Conservation (phyloP, 192 early-diverging fungal species). For the Lunasporangiospora selenospora region DNA sequence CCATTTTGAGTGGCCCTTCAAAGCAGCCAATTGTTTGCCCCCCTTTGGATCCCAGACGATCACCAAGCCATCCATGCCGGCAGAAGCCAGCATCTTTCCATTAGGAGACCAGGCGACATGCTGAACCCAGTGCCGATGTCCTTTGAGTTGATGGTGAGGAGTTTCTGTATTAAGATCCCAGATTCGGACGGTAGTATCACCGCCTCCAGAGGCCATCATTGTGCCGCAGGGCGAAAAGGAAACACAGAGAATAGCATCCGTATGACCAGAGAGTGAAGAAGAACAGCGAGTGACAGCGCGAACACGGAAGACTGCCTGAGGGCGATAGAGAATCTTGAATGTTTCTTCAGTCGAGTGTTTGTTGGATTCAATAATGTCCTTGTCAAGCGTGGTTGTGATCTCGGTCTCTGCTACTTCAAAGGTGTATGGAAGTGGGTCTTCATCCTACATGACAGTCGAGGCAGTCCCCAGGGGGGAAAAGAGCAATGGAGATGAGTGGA, state of each 20-base stretch:
- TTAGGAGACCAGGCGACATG: constrained; percentile 94
- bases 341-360: constrained; percentile 87
- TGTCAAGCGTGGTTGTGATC: constrained; percentile 74
- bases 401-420: constrained; percentile 91
- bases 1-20: constrained; percentile 87
- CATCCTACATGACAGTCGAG: too few relatives aligned
- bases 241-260: constrained; percentile 91
- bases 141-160: constrained; percentile 66
- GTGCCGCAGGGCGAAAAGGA: constrained; percentile 91
- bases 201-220: constrained; percentile 93
- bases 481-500: background rate
- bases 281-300: constrained; percentile 93
- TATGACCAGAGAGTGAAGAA: constrained; percentile 86
- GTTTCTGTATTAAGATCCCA: constrained; percentile 99
- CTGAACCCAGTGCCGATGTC: constrained; percentile 95
- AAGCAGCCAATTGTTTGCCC: constrained; percentile 70
- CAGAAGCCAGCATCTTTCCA: constrained; percentile 83
- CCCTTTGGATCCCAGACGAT: constrained; percentile 88
- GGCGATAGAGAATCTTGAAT: constrained; percentile 91
- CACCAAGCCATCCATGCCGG: constrained; percentile 93
- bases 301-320: constrained; percentile 96
- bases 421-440: constrained; percentile 92
- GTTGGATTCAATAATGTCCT: constrained; percentile 80
- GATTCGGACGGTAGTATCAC: constrained; percentile 93
- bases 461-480: too few relatives aligned